Conservation (phyloP, 2,329 filamentous ascomycete species). For the Penicillium sp. region DNA sequence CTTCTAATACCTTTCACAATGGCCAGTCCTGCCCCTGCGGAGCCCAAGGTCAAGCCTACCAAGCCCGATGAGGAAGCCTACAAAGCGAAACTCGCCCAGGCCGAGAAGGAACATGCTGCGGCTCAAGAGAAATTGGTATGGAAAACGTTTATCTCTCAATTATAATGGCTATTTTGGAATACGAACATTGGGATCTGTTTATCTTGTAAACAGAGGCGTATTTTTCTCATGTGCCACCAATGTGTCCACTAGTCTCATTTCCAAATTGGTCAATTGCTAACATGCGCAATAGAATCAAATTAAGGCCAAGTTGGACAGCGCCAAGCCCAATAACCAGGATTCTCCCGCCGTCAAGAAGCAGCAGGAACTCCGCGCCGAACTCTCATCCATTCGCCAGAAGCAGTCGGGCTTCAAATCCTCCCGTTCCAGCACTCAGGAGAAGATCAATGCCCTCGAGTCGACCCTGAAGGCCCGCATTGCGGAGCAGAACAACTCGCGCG, state of each 20-base stretch:
- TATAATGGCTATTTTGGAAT: not conserved
- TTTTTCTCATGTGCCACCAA: not conserved
- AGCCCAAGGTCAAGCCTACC: slow-evolving; percentile 59
- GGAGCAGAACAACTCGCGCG: slow-evolving; percentile 80
- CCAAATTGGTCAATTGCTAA: slow-evolving; percentile 13
- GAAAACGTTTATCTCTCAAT: not conserved
- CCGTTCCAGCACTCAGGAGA: slow-evolving; percentile 71
- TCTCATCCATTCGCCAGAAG: slow-evolving; percentile 77
- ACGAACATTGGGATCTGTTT: not conserved
- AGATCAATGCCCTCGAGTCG: slow-evolving; percentile 87
- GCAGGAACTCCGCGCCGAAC: slow-evolving; percentile 75
- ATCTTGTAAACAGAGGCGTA: not conserved
- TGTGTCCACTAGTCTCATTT: not conserved
- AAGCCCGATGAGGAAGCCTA: slow-evolving; percentile 83
- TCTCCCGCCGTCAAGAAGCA: slow-evolving; percentile 76
- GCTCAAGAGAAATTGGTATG: slow-evolving; percentile 66
- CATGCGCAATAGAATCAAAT: slow-evolving; percentile 67
- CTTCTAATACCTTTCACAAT: slow-evolving; percentile 23
- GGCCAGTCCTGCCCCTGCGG: slow-evolving; percentile 35
- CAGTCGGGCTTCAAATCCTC: slow-evolving; percentile 83
- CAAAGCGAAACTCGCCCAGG: slow-evolving; percentile 70
- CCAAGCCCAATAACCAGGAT: slow-evolving; percentile 74
- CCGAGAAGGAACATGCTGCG: slow-evolving; percentile 79
- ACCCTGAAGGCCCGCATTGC: slow-evolving; percentile 77
- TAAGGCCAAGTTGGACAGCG: slow-evolving; percentile 81